Evolutionary conservation across 1,139 yeast genomes (phyloP).

Genomic region (Suhomyces wounanorum): DNA sequence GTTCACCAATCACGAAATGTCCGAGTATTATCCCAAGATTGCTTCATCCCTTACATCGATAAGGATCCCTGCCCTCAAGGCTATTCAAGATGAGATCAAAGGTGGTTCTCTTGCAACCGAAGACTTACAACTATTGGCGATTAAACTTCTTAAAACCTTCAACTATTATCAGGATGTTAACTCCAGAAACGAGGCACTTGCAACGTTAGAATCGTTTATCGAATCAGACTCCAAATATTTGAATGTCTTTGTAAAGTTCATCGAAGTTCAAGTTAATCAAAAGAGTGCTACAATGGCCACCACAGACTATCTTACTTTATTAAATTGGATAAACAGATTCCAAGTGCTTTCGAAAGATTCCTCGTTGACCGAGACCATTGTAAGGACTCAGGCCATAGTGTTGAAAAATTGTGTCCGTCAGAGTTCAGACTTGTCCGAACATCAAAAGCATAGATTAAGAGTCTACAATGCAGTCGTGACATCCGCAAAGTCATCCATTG

Average conservation of each 20-base stretch:
- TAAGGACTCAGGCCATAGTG: conserved; percentile 26
- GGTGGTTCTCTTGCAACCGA: conserved; percentile 20
- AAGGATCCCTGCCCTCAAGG: conserved; percentile 34
- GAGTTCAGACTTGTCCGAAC: conserved; percentile 11
- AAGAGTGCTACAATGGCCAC: conserved; percentile 45
- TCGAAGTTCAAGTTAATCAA: conserved; percentile 32
- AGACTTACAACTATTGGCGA: conserved; percentile 25
- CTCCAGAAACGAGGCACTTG: conserved; percentile 45
- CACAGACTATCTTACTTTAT: conserved; percentile 55
- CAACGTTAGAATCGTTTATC: conserved; percentile 38
- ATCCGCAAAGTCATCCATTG: conserved; percentile 34
- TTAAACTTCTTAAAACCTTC: conserved; percentile 44
- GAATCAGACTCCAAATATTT: conserved; percentile 33
- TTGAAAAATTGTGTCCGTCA: conserved; percentile 23
- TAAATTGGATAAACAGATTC: conserved; percentile 54
- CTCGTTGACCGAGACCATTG: conserved; percentile 17
- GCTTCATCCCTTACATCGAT: conserved; percentile 36
- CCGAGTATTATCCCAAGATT: conserved; percentile 18
- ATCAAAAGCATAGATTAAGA: conserved; percentile 48
- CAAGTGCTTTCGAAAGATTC: conserved; percentile 23
- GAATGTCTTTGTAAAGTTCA: conserved; percentile 36
- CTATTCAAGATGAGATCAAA: conserved; percentile 18
- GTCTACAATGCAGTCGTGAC: conserved; percentile 45
- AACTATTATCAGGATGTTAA: conserved; percentile 53
- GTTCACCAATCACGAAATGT: neutral